Evolutionary conservation across 1,284 basidiomycete species (phyloP).

Genomic region (Caloboletus firmus): DNA sequence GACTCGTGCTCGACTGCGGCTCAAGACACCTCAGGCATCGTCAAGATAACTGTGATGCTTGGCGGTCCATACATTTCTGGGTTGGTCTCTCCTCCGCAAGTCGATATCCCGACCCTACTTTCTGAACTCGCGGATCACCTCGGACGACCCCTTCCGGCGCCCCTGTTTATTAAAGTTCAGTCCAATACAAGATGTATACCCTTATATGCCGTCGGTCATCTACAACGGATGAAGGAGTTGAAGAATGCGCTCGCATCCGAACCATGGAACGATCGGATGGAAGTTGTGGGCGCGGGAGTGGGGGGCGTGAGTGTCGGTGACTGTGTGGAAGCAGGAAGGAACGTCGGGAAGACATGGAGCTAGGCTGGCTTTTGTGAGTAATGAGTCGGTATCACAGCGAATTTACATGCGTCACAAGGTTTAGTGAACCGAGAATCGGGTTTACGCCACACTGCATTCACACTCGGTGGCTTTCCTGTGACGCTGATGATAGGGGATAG

Average conservation of each 20-base stretch:
- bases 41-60: constrained; percentile 90
- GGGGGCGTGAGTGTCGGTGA: constrained; percentile 90
- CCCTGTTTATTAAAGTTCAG: constrained; percentile 56
- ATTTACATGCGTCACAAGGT: constrained; percentile 17
- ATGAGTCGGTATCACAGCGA: constrained; percentile 2
- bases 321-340: constrained; percentile 75
- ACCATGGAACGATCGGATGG: constrained; percentile 61
- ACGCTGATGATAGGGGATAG: constrained; percentile 9
- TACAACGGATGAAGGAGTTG: constrained; percentile 66
- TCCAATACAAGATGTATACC: constrained; percentile 81
- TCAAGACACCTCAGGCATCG: constrained; percentile 54
- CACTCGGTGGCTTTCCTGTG: constrained; percentile 12
- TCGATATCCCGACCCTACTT: constrained; percentile 34
- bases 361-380: constrained; percentile 28
- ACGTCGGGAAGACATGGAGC: constrained; percentile 46
- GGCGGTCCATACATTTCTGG: constrained; percentile 63
- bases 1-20: constrained; percentile 74
- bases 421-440: constrained; percentile 11
- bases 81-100: constrained; percentile 8
- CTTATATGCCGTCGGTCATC: constrained; percentile 74
- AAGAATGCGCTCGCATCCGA: constrained; percentile 42
- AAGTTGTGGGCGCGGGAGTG: constrained; percentile 84
- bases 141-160: constrained; percentile 52
- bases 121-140: constrained; percentile 53
- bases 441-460: constrained; percentile 4